Percentiles rank a stretch among this genome's conserved stretches.
These are phyloP conservation scores for Suhomyces chickasaworum DNA, from an alignment of 1,139 yeast genomes.

Conservation along the genomic window DNA sequence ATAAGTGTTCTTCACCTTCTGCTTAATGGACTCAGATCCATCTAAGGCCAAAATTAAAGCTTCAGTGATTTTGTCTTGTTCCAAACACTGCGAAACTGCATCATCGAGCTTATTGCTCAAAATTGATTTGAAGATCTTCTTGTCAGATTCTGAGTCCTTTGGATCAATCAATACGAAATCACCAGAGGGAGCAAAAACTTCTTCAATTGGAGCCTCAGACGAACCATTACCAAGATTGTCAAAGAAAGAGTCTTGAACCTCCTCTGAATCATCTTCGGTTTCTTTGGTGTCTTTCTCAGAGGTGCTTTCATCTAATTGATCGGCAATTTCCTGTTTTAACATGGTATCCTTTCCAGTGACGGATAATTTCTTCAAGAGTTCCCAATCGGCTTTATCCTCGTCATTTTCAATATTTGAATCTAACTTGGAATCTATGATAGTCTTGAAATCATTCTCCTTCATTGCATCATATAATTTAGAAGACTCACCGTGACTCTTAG, in stretches of 20 bases:
- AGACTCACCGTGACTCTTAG: slow-evolving; percentile 43
- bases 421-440: slow-evolving; percentile 56
- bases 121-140: slow-evolving; percentile 56
- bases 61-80: slow-evolving; percentile 65
- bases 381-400: slow-evolving; percentile 74
- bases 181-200: slow-evolving; percentile 47
- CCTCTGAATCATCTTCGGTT: slow-evolving; percentile 27
- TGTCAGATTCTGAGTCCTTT: slow-evolving; percentile 32
- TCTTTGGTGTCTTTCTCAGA: slow-evolving; percentile 25
- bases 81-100: slow-evolving; percentile 71
- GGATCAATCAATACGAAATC: slow-evolving; percentile 37
- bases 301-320: slow-evolving; percentile 13
- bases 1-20: slow-evolving; percentile 70
- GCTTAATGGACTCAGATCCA: slow-evolving; percentile 60
- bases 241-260: slow-evolving; percentile 51
- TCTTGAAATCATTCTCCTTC: slow-evolving; percentile 52
- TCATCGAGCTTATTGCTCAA: slow-evolving; percentile 63
- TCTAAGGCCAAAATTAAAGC: slow-evolving; percentile 82
- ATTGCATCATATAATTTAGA: slow-evolving; percentile 61
- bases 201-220: slow-evolving; percentile 17
- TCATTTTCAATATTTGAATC: slow-evolving; percentile 40
- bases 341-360: slow-evolving; percentile 50
- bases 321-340: slow-evolving; percentile 29
- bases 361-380: slow-evolving; percentile 59
- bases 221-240: slow-evolving; percentile 43